A percentile compares a stretch with the other conserved stretches of the same genome.
These are phyloP conservation scores for Aspergillus cristatus DNA, from an alignment of 495 filamentous ascomycete species.

Conservation along the genomic window DNA sequence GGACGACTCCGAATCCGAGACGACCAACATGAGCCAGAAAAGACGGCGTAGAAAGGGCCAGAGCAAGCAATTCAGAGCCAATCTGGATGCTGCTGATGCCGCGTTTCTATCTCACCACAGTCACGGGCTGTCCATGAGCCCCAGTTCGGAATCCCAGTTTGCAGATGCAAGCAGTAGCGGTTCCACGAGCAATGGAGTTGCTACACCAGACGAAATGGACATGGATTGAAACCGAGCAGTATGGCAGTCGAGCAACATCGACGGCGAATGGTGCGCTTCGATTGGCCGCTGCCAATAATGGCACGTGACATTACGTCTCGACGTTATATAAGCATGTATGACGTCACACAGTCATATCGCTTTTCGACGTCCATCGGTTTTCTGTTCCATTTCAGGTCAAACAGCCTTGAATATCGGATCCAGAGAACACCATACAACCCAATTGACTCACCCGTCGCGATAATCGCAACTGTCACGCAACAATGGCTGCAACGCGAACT, in stretches of 20 bases:
- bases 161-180: conserved; percentile 6
- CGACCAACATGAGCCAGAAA: conserved; percentile 15
- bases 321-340: too few relatives aligned
- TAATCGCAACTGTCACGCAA: too few relatives aligned
- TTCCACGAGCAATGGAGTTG: conserved; percentile 1
- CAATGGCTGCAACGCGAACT: conserved; percentile 29
- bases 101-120: conserved; percentile 4
- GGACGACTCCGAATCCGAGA: conserved; percentile 7
- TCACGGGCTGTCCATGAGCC: conserved; percentile 13
- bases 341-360: conserved; percentile 10
- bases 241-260: too few relatives aligned
- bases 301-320: neutral
- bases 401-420: too few relatives aligned
- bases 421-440: too few relatives aligned
- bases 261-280: too few relatives aligned
- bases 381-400: too few relatives aligned
- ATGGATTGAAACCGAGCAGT: conserved; percentile 12
- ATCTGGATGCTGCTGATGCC: neutral
- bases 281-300: too few relatives aligned
- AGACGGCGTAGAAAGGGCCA: conserved; percentile 18
- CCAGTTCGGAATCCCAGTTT: conserved; percentile 14
- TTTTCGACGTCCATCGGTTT: too few relatives aligned
- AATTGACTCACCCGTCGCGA: too few relatives aligned
- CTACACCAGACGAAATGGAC: conserved; percentile 12
- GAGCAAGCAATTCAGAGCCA: neutral